Base-by-base conservation (phyloP, 805 yeast species). In the Ogataea corticis region DNA sequence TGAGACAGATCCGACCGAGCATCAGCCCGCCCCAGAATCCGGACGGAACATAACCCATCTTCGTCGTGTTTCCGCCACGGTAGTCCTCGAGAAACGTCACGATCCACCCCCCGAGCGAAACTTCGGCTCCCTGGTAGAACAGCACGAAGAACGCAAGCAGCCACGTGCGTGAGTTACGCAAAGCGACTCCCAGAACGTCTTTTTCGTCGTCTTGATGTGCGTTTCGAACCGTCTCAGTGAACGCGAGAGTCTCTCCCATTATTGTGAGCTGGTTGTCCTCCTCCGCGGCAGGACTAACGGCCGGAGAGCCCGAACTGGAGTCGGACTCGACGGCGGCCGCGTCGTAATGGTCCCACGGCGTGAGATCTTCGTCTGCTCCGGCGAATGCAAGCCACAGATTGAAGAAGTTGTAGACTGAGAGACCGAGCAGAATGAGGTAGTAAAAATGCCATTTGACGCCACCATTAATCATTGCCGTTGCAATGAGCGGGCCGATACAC, bases 21-120 rank as follows among this genome's bases (percentile, higher is more conserved):
- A 90, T 81, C 16, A 85, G 61, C 0, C 92, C 92, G 18, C 76
- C 74, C 90, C 90, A 85, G 57, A 76, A 84, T 13, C 87, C 83
- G 4, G 88, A 76, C 0, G 85, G 80, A 12, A 83, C 79, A 55
- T 78, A 82, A 7, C 89, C 85, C 57, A 80, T 76, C 16, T 67
- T 59, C 1, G 67, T 54, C 27, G 67, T 67, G 39, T 69, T 66
- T 14, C 80, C 80, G 13, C 71, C 63, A 46, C 85, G 74, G 42
- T 80, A 75, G 19, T 73, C 76, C 33, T 80, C 68, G 44, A 85
- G 63, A 55, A 75, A 85, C 2, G 88, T 79, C 38, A 80, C 80
- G 15, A 80, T 67, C 90, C 91, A 85, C 2, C 88, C 83, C 1
- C 84, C 89, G 48, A 84, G 65, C 1, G 84, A 66, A 21, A 84